Evolutionary conservation across 768 basidiomycete species (phyloP), one percentile per base, ranked within the genome.

Genomic region (Boletus insuetus): DNA sequence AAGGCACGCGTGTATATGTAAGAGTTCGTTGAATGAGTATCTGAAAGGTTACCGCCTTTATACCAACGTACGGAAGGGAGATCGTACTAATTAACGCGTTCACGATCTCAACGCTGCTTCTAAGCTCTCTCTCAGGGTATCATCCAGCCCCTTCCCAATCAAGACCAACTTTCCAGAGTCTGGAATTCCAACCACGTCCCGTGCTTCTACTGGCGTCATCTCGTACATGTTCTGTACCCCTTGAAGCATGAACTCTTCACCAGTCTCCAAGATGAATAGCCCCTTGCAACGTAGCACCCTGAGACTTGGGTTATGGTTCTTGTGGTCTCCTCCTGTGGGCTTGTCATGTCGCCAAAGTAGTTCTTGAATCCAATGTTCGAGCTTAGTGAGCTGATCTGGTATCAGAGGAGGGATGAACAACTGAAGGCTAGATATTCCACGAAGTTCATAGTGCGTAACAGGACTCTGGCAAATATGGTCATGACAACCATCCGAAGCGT

Each of bases 141-240:
- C 79, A 55, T 80, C 76, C 41, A 96, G 69, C 2, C 90, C 89
- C 65, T 87, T 90, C 12, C 94, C 94, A 44, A 96, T 95, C 55
- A 96, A 78, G 3, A 95, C 90, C 22, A 96, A 66, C 73, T 95
- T 96, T 24, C 93, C 92, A 16, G 72, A 71, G 46, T 83, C 81
- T 0, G 82, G 82, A 35, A 85, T 66, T 2, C 81, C 84, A 24
- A 83, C 51, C 20, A 63, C 45, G 9, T 69, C 73, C 53, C 68
- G 69, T 40, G 66, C 71, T n/a, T 63, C 64, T 39, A 85, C 73
- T 47, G 77, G 71, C 0, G 70, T 66, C 14, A 95, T 80, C 62
- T 99, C 96, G 67, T 95, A 99, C 70, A 98, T 79, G 61, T 77
- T 91, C 60, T 91, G 77, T 13, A 99, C 97, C 3, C 95, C 97